Evolutionary conservation across 148 eudicot genomes (phyloP), one percentile per base, ranked within the genome.

Genomic region (Chenopodium suecicum): DNA sequence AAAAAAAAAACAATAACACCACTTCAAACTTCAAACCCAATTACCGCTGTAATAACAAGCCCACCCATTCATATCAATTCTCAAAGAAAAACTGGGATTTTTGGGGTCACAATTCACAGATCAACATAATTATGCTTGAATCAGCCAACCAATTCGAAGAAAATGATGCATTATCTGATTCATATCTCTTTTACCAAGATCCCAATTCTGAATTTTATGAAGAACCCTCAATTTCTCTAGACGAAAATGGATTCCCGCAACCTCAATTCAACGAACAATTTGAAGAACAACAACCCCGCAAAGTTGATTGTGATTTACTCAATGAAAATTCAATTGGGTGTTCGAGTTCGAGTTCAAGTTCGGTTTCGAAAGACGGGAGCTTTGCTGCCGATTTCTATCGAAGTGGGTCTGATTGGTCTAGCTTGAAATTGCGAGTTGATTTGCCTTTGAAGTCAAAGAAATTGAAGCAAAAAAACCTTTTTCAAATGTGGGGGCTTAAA

Each of bases 311-410:
- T 50, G 63, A 52, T 25, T 13, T 25, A 0, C 13, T 4, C n/a
- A 22, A 19, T 37, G 82, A 62, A 82, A 60, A 64, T 50, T 10
- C 79, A 82, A 56, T 20, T 52, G 78, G 81, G 73, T 72, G 71
- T 29, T 60, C 20, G 62, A 56, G 62, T 17, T 56, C 62, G 62
- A 56, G 58, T 52, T 1, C 58, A 1, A 11, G 20, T 54, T 54
- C 17, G 60, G 16, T 4, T 54, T 54, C 78, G 2, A 37, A 79
- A 37, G 75, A 83, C 32, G 79, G n/a, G 46, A 82, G 84, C 64
- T 91, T 91, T 70, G 86, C 90, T 4, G 81, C 86, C 0, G 92
- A 89, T 23, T 91, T 89, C 34, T 91, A 88, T 58, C 56, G 82
- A 2, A 65, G 88, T 71, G 94, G 93, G 75, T 29, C 90, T 16